Conservation (phyloP, 495 filamentous ascomycete species). For the Annulohypoxylon bovei region DNA sequence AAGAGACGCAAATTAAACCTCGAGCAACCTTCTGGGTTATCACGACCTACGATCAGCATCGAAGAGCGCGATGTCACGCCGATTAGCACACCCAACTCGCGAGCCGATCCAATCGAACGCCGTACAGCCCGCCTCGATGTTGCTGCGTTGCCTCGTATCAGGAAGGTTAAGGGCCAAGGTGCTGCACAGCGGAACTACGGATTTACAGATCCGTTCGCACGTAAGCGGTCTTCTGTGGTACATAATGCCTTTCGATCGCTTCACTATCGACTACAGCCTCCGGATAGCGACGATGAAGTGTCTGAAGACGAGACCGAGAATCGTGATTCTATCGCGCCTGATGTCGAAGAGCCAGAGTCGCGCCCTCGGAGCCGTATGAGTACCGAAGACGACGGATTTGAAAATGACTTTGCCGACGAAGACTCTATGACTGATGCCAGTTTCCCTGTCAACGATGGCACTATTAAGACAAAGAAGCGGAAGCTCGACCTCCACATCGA, state of each 20-base stretch:
- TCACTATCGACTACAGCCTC: conserved; percentile 61
- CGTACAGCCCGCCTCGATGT: conserved; percentile 66
- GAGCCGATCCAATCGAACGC: conserved; percentile 63
- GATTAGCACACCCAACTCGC: conserved; percentile 74
- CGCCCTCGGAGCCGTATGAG: conserved; percentile 81
- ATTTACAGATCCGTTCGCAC: conserved; percentile 81
- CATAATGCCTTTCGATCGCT: conserved; percentile 60
- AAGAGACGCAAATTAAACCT: conserved; percentile 84
- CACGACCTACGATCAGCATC: conserved; percentile 53
- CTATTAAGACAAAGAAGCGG: conserved; percentile 68
- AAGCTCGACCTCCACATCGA: conserved; percentile 72
- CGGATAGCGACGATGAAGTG: conserved; percentile 68
- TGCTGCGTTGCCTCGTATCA: conserved; percentile 74
- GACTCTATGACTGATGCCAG: conserved; percentile 67
- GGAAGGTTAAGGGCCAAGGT: conserved; percentile 68
- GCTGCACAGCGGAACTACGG: conserved; percentile 69
- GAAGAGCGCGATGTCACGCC: conserved; percentile 67
- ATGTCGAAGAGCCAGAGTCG: conserved; percentile 86
- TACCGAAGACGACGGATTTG: conserved; percentile 70
- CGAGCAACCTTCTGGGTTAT: conserved; percentile 68
- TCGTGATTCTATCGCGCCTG: conserved; percentile 66
- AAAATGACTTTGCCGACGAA: conserved; percentile 69
- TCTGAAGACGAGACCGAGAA: conserved; percentile 59
- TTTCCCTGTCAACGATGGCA: conserved; percentile 56
- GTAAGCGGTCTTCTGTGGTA: conserved; percentile 65